Evolutionary conservation across 169 alveolate species (phyloP).

Genomic region (Pseudocohnilembus persalinus): DNA sequence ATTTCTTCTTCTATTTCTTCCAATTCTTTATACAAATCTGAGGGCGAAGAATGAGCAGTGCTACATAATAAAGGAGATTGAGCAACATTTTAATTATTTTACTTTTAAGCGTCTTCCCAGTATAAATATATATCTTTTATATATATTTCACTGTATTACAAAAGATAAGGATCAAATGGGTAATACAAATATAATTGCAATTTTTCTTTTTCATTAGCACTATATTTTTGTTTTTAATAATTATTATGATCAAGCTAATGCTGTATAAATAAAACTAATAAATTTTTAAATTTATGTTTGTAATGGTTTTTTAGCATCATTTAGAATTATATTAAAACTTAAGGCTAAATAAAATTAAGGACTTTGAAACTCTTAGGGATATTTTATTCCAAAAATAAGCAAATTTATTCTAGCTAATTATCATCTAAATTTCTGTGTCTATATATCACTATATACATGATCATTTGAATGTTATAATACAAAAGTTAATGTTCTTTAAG

Average conservation of each 20-base stretch:
- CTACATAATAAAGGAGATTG: too few relatives aligned
- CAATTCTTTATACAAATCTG: not conserved
- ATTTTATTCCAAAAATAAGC: not conserved
- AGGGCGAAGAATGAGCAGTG: not conserved
- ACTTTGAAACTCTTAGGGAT: not conserved
- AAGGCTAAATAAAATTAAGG: not conserved
- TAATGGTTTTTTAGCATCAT: not conserved
- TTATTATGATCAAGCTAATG: not conserved
- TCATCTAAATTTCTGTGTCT: not conserved
- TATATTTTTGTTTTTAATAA: too few relatives aligned
- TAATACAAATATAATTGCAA: too few relatives aligned
- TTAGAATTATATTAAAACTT: not conserved
- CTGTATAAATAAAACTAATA: too few relatives aligned
- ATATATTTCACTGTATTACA: not conserved
- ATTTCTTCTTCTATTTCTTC: not conserved
- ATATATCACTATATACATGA: not conserved
- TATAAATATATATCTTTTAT: too few relatives aligned
- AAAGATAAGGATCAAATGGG: not conserved
- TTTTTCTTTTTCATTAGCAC: not conserved
- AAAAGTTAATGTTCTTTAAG: not conserved
- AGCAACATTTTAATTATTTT: too few relatives aligned
- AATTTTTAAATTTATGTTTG: not conserved
- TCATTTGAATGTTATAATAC: not conserved
- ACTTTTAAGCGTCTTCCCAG: not conserved
- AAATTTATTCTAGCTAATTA: not conserved